A percentile compares a stretch with the other conserved stretches of the same genome.
Evolutionary conservation across 495 filamentous ascomycete genomes (phyloP).

Genomic region (Rhypophila decipiens): DNA sequence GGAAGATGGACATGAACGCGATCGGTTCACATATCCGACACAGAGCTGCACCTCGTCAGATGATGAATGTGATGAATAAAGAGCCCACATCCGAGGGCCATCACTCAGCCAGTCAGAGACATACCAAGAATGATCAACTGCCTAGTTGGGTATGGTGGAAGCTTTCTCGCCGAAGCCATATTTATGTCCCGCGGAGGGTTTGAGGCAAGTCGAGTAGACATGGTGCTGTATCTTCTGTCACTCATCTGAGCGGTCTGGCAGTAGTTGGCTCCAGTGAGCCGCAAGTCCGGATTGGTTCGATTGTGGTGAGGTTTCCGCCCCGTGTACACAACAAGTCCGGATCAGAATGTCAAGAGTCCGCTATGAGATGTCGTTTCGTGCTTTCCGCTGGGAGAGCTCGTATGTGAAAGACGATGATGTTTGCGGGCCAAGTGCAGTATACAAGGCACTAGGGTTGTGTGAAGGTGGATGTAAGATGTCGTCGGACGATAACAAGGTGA

Average conservation of each 20-base stretch:
- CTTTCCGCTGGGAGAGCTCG: too few relatives aligned
- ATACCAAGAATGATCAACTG: conserved; percentile 71
- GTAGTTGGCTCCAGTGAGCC: too few relatives aligned
- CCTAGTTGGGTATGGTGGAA: conserved; percentile 44
- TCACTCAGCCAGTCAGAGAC: conserved; percentile 10
- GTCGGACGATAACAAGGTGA: not conserved
- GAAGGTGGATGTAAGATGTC: not conserved
- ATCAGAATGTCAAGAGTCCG: too few relatives aligned
- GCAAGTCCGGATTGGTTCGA: too few relatives aligned
- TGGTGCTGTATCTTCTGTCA: conserved; percentile 8
- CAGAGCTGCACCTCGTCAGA: conserved; percentile 57
- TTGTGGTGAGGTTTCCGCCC: too few relatives aligned
- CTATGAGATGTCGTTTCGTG: too few relatives aligned
- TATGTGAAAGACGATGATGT: too few relatives aligned
- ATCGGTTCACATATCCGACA: conserved; percentile 97
- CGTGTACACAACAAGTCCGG: too few relatives aligned
- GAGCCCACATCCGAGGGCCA: not conserved
- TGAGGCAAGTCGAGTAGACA: not conserved
- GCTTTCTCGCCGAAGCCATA: conserved; percentile 4
- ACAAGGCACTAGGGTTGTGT: too few relatives aligned
- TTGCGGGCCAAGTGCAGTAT: too few relatives aligned
- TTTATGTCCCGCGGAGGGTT: not conserved
- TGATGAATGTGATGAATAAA: not conserved
- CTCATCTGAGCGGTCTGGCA: conserved; percentile 9
- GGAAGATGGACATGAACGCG: conserved; percentile 99